Evolutionary conservation across 176 grass and related monocot genomes (phyloP), one percentile per base, ranked within the genome.

Genomic region (Phoenix dactylifera): DNA sequence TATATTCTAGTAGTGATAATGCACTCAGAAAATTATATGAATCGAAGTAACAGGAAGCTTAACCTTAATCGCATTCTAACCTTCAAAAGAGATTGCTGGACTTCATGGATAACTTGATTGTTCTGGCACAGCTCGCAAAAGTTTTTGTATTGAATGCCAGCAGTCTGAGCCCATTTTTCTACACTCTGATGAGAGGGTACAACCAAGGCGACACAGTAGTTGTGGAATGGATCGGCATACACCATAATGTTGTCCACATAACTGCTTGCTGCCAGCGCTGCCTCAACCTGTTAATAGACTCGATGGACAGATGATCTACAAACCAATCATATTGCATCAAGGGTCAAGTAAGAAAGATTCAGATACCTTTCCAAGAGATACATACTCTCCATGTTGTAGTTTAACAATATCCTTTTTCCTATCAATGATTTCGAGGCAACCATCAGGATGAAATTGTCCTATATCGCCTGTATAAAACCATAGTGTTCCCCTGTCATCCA

Each of bases 401-500:
- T 95, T 95, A 49, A 95, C 89, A 52, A 95, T 95, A 74, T 95
- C 89, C 48, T 95, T 95, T 66, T 95, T 95, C 55, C 89, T 76
- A 74, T 95, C 85, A 60, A 95, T 89, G 50, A 95, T 82, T 57
- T 95, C 89, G 18, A 95, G 68, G 50, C 81, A 95, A 30, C 89
- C 85, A 72, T 95, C 85, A 74, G 85, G 75, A 80, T 95, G 85
- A 63, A 95, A 95, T 60, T 84, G 85, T 16, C 89, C 89, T 73
- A 94, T 85, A 69, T 94, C 89, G 29, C 89, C 88, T n/a, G 88
- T 84, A 65, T 87, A 92, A 68, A 92, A 92, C 88, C 88, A 92
- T 52, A 66, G 59, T 7, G 88, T 74, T 49, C 89, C 89, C 39
- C 16, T 77, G 49, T 85, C 89, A 32, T 95, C 89, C 63, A 89